Evolutionary conservation across 1,284 basidiomycete genomes (phyloP).

Genomic region (Neolentinus lepideus): DNA sequence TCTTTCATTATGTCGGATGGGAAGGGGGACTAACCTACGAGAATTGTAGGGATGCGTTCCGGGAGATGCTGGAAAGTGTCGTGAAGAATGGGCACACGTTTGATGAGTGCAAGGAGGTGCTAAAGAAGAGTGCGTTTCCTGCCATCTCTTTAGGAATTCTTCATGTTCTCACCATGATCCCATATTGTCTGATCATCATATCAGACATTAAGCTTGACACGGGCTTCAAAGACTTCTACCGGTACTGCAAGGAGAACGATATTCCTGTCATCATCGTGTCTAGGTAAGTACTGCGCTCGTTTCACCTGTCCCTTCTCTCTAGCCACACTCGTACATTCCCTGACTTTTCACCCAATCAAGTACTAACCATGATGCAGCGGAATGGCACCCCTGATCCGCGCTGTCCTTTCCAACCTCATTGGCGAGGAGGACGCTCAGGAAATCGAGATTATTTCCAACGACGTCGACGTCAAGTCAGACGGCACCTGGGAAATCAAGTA

Average conservation of each 20-base stretch:
- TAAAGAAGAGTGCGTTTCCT: slow-evolving; percentile 35
- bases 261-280: slow-evolving; percentile 91
- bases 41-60: slow-evolving; percentile 63
- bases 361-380: slow-evolving; percentile 30
- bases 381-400: slow-evolving; percentile 88
- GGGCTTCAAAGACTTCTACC: slow-evolving; percentile 83
- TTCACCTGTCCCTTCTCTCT: neutral
- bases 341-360: neutral
- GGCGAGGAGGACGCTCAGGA: slow-evolving; percentile 65
- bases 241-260: slow-evolving; percentile 70
- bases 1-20: neutral
- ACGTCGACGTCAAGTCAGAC: slow-evolving; percentile 58
- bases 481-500: slow-evolving; percentile 84
- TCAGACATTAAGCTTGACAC: slow-evolving; percentile 80
- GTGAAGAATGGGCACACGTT: slow-evolving; percentile 59
- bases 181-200: too few relatives aligned
- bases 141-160: slow-evolving; percentile 11
- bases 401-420: slow-evolving; percentile 75
- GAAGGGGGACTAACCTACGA: neutral
- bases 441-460: slow-evolving; percentile 89
- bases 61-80: slow-evolving; percentile 74
- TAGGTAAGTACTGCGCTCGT: slow-evolving; percentile 40
- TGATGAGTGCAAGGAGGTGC: slow-evolving; percentile 70
- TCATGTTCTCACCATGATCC: slow-evolving; percentile 9
- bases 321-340: neutral